Conservation (phyloP, 1,139 yeast genomes). For the Candida dubliniensis region DNA sequence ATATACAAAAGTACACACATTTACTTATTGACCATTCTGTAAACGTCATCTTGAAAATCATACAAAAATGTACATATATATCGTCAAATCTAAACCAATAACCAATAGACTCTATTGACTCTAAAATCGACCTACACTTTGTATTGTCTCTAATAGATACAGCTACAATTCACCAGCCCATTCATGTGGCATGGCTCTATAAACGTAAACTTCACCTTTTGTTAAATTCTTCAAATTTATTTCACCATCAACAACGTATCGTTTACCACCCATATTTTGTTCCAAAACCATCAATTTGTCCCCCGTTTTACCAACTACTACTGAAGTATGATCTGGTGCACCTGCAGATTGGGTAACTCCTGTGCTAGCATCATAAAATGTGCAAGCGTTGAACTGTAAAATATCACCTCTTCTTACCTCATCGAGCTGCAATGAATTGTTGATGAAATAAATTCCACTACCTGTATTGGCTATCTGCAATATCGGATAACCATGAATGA, state of each 20-base stretch:
- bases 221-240: constrained; percentile 43
- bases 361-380: constrained; percentile 35
- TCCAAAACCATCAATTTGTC: constrained; percentile 49
- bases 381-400: constrained; percentile 41
- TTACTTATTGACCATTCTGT: too few relatives aligned
- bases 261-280: constrained; percentile 58
- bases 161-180: constrained; percentile 45
- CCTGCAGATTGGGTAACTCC: constrained; percentile 44
- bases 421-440: constrained; percentile 28
- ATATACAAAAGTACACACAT: too few relatives aligned
- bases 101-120: too few relatives aligned
- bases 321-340: constrained; percentile 67
- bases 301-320: constrained; percentile 44
- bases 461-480: constrained; percentile 34
- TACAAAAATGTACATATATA: too few relatives aligned
- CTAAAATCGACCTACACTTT: too few relatives aligned
- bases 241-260: constrained; percentile 48
- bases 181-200: constrained; percentile 53
- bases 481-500: constrained; percentile 60
- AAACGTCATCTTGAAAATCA: too few relatives aligned
- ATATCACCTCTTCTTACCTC: constrained; percentile 45
- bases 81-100: too few relatives aligned
- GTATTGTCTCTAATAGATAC: background rate
- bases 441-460: constrained; percentile 19
- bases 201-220: constrained; percentile 51